phyloP scores from a whole-genome alignment of 768 basidiomycete genomes.

The Cantharellus anzutake region DNA sequence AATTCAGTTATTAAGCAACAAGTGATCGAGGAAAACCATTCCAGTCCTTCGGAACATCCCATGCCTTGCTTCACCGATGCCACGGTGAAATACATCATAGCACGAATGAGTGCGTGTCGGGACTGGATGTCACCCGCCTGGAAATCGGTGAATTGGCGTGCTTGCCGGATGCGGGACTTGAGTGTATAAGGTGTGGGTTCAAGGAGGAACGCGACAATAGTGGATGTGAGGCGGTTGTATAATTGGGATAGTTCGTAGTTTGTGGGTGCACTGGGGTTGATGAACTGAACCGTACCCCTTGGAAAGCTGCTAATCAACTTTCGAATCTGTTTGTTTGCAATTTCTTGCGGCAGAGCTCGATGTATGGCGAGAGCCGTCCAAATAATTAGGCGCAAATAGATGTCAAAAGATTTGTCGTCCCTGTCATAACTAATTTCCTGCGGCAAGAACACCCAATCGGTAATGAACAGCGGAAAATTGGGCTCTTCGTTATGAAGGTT shows the following conservation, averaged over 20 bases:
- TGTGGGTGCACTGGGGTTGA: conserved; percentile 30
- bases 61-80: conserved; percentile 36
- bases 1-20: conserved; percentile 36
- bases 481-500: conserved; percentile 41
- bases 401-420: conserved; percentile 52
- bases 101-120: conserved; percentile 53
- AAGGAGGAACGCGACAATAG: conserved; percentile 51
- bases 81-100: conserved; percentile 48
- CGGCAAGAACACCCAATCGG: conserved; percentile 30
- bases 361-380: conserved; percentile 28
- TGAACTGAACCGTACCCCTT: conserved; percentile 47
- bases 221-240: conserved; percentile 61
- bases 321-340: conserved; percentile 27
- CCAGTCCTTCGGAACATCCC: conserved; percentile 31
- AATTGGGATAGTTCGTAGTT: conserved; percentile 48
- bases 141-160: conserved; percentile 49
- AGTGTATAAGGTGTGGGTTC: conserved; percentile 26
- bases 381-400: conserved; percentile 69
- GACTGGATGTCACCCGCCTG: conserved; percentile 41
- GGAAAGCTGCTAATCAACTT: conserved; percentile 60
- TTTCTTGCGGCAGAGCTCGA: conserved; percentile 9
- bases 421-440: conserved; percentile 16
- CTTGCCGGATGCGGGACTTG: conserved; percentile 40
- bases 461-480: conserved; percentile 58
- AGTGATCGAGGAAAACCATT: conserved; percentile 49